These are phyloP conservation scores for Meyerozyma athensensis DNA, from an alignment of 1,139 yeast species.

Conservation along the genomic window DNA sequence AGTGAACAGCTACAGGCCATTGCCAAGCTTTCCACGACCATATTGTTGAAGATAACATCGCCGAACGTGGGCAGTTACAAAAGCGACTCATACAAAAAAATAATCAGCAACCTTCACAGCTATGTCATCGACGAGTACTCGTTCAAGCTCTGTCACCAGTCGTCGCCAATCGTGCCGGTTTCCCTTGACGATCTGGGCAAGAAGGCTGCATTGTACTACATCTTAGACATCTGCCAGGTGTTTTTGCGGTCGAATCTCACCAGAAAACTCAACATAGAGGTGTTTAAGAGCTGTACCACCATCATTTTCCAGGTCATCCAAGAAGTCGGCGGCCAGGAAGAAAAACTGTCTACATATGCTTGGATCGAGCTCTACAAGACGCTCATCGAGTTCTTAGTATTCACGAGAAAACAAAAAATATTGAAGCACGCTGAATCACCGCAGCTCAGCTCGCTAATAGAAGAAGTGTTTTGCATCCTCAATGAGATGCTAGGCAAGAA, in stretches of 20 bases:
- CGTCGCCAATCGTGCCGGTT: slow-evolving; percentile 29
- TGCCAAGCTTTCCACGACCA: slow-evolving; percentile 21
- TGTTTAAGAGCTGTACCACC: slow-evolving; percentile 24
- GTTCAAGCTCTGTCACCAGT: slow-evolving; percentile 42
- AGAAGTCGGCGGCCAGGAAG: slow-evolving; percentile 8
- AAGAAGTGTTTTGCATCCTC: background rate
- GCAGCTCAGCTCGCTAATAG: background rate
- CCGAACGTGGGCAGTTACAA: slow-evolving; percentile 7
- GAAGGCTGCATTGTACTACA: slow-evolving; percentile 32
- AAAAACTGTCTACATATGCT: background rate
- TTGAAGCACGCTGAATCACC: background rate
- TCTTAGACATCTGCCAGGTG: slow-evolving; percentile 33
- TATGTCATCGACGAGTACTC: slow-evolving; percentile 32
- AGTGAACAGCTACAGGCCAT: slow-evolving; percentile 19
- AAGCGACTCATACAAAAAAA: slow-evolving; percentile 1
- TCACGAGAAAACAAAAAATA: background rate
- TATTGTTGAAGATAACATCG: slow-evolving; percentile 23
- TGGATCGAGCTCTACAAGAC: slow-evolving; percentile 4
- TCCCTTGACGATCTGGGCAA: slow-evolving; percentile 20
- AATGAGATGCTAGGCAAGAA: background rate
- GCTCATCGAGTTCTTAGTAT: background rate
- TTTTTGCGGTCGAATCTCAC: slow-evolving; percentile 38
- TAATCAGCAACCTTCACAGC: slow-evolving; percentile 14
- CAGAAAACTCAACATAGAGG: slow-evolving; percentile 27
- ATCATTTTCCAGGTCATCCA: slow-evolving; percentile 20